Conservation (phyloP, 495 filamentous ascomycete genomes). For the Penicillium flavigenum region DNA sequence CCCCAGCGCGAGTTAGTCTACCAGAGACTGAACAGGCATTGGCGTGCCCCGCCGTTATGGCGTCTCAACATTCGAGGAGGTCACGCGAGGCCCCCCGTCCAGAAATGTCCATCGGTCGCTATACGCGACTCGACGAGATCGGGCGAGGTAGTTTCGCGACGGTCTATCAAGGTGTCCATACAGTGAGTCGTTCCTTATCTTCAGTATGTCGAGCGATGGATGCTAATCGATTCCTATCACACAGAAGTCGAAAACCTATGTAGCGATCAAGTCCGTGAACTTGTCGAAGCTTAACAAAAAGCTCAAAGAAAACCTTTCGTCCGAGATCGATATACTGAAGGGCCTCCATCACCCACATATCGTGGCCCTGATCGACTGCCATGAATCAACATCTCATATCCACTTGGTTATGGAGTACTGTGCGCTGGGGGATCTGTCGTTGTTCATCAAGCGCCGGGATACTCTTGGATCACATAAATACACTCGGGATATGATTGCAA, state of each 20-base stretch:
- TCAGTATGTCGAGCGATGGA: neutral
- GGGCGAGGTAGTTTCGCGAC: constrained; percentile 95
- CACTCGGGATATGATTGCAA: constrained; percentile 79
- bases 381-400: constrained; percentile 81
- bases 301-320: constrained; percentile 90
- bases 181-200: constrained; percentile 55
- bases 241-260: constrained; percentile 63
- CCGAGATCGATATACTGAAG: constrained; percentile 92
- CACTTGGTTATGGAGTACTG: constrained; percentile 99
- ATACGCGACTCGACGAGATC: constrained; percentile 77
- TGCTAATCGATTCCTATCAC: constrained; percentile 43
- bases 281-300: constrained; percentile 87
- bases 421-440: constrained; percentile 85
- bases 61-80: constrained; percentile 45
- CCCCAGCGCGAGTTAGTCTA: constrained; percentile 14
- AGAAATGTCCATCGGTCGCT: constrained; percentile 73
- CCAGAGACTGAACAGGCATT: constrained; percentile 12
- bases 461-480: constrained; percentile 70
- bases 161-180: constrained; percentile 82
- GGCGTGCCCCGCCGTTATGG: constrained; percentile 34
- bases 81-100: constrained; percentile 42
- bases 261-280: constrained; percentile 96
- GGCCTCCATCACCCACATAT: constrained; percentile 93
- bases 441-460: constrained; percentile 92
- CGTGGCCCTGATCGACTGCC: constrained; percentile 89